A percentile compares a stretch with the other conserved stretches of the same genome.
phyloP scores from a whole-genome alignment of 2,329 filamentous ascomycete species.

The Cladosporium sp. region DNA sequence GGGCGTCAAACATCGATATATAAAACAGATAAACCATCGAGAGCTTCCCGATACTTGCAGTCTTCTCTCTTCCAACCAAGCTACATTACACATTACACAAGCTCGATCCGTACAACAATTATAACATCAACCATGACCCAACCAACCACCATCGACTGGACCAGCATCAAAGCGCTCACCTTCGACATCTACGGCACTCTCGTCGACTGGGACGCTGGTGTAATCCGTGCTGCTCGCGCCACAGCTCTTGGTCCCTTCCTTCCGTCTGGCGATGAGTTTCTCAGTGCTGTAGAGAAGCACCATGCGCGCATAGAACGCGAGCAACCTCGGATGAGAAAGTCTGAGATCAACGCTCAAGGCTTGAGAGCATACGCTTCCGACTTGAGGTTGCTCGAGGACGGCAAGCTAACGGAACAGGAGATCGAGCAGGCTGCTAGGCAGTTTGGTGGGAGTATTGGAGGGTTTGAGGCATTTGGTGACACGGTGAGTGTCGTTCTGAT shows the following conservation, averaged over 20 bases:
- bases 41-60: not conserved
- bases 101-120: not conserved
- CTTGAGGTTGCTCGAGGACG: constrained; percentile 48
- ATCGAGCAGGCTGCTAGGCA: constrained; percentile 43
- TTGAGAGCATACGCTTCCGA: constrained; percentile 33
- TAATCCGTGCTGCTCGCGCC: constrained; percentile 54
- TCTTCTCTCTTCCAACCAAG: not conserved
- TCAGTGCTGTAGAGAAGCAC: constrained; percentile 48
- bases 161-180: constrained; percentile 52
- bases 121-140: not conserved
- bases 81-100: not conserved
- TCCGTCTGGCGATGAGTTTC: constrained; percentile 45
- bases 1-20: not conserved
- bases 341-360: constrained; percentile 47
- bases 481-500: constrained; percentile 41
- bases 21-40: not conserved
- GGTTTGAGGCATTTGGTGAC: constrained; percentile 60
- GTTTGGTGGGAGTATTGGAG: constrained; percentile 55
- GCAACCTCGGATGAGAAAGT: constrained; percentile 61
- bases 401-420: constrained; percentile 50
- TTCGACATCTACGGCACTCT: constrained; percentile 82
- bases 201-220: constrained; percentile 72
- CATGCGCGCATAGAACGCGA: constrained; percentile 52
- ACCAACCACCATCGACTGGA: constrained; percentile 28
- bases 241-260: constrained; percentile 50